Conservation (phyloP, 176 grass and related monocot genomes). For the Aegilops longissima region DNA sequence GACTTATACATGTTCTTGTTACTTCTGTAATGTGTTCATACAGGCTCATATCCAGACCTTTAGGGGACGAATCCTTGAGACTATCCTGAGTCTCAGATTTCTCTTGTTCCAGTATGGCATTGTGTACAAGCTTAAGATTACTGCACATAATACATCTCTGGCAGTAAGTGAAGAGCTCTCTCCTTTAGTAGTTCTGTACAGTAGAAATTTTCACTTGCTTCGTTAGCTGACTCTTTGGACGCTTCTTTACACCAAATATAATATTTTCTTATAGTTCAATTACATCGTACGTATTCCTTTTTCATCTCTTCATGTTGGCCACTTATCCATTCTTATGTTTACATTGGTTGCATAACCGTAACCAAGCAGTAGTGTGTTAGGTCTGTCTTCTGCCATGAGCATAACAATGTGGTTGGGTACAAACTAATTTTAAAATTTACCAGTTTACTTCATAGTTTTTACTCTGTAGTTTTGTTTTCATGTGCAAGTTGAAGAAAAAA, state of each 20-base stretch:
- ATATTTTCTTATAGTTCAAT: background rate
- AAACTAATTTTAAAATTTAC: background rate
- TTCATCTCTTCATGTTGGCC: too few relatives aligned
- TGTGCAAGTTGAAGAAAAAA: conserved; percentile 5
- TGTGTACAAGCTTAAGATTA: conserved; percentile 87
- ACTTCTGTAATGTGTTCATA: conserved; percentile 19
- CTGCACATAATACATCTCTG: conserved; percentile 65
- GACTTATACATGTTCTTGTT: background rate
- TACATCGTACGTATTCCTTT: background rate
- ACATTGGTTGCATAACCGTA: too few relatives aligned
- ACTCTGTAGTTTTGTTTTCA: background rate
- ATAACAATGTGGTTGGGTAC: background rate
- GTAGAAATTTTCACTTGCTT: background rate
- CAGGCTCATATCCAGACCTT: conserved; percentile 83
- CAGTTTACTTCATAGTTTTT: background rate
- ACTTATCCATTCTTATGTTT: background rate
- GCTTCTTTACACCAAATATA: background rate
- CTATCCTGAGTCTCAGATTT: conserved; percentile 82
- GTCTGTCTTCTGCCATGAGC: background rate
- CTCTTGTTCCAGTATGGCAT: conserved; percentile 94
- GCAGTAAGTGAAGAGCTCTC: conserved; percentile 56
- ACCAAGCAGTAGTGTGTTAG: too few relatives aligned
- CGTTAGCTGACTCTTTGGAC: background rate
- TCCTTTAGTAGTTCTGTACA: background rate
- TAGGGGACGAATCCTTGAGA: conserved; percentile 85